Conservation (phyloP, 495 filamentous ascomycete genomes). For the Xylaria cubensis region DNA sequence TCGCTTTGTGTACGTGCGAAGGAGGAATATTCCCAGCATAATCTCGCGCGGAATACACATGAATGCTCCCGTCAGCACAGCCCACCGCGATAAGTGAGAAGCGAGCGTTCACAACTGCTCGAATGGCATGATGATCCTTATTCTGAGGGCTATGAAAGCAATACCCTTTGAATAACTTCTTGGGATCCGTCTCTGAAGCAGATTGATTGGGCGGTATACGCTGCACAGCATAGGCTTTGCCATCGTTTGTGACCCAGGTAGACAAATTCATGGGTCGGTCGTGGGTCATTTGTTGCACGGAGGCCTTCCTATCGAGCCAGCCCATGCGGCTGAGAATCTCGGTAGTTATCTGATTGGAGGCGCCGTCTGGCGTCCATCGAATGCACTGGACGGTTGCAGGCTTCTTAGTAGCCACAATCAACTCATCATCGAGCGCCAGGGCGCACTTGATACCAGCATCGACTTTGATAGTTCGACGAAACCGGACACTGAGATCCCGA, state of each 20-base stretch:
- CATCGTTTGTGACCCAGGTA: slow-evolving; percentile 91
- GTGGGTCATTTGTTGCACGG: slow-evolving; percentile 86
- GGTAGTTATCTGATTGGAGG: slow-evolving; percentile 84
- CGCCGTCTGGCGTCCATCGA: slow-evolving; percentile 84
- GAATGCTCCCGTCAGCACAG: slow-evolving; percentile 79
- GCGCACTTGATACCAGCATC: slow-evolving; percentile 90
- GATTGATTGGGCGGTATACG: slow-evolving; percentile 48
- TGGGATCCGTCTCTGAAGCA: slow-evolving; percentile 48
- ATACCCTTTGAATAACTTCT: slow-evolving; percentile 84
- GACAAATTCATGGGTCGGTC: slow-evolving; percentile 97
- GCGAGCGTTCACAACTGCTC: slow-evolving; percentile 86
- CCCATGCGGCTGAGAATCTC: slow-evolving; percentile 87
- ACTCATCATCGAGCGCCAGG: slow-evolving; percentile 90
- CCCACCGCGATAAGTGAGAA: slow-evolving; percentile 92
- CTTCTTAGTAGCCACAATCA: slow-evolving; percentile 91
- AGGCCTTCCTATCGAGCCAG: slow-evolving; percentile 79
- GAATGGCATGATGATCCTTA: slow-evolving; percentile 66
- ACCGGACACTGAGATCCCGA: slow-evolving; percentile 84
- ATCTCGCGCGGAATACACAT: slow-evolving; percentile 88
- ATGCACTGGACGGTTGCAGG: slow-evolving; percentile 96
- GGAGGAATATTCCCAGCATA: slow-evolving; percentile 91
- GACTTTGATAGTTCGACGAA: slow-evolving; percentile 97
- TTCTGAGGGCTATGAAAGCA: slow-evolving; percentile 81
- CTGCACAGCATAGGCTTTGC: slow-evolving; percentile 92
- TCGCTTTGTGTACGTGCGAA: slow-evolving; percentile 77